Conservation (phyloP, 2,329 filamentous ascomycete genomes). For the Cladosporium colombiae region DNA sequence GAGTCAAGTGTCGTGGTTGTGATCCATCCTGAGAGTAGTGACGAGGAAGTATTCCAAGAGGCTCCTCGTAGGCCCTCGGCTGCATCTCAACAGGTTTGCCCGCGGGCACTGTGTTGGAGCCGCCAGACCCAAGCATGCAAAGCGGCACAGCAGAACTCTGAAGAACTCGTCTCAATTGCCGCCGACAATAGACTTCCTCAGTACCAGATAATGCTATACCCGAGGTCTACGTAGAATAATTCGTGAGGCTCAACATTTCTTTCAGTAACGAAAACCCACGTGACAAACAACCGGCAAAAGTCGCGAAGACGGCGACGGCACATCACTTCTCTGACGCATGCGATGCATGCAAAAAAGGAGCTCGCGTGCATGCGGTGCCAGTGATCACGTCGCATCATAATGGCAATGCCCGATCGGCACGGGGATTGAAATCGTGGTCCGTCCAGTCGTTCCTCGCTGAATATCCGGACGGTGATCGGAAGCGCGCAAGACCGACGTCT, state of each 20-base stretch:
- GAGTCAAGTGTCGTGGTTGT: neutral
- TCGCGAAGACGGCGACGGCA: neutral
- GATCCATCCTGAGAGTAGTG: neutral
- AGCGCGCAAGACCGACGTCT: neutral
- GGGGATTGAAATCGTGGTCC: neutral
- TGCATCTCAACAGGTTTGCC: constrained; percentile 3
- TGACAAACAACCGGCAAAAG: neutral
- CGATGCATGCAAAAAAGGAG: neutral
- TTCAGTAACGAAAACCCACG: neutral
- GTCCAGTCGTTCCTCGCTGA: neutral
- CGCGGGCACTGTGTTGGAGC: neutral
- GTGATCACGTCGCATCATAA: neutral
- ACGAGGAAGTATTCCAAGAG: neutral
- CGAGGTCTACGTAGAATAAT: neutral
- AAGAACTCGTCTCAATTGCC: neutral
- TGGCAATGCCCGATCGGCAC: neutral
- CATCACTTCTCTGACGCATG: neutral
- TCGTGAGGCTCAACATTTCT: neutral
- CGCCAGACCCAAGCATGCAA: neutral
- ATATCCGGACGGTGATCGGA: neutral
- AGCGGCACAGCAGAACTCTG: constrained; percentile 5
- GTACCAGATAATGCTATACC: neutral
- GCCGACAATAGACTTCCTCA: neutral
- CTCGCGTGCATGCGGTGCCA: neutral
- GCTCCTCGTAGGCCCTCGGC: neutral